Evolutionary conservation across 352 stramenopile species (phyloP).

Genomic region (Phytophthora citrophthora): DNA sequence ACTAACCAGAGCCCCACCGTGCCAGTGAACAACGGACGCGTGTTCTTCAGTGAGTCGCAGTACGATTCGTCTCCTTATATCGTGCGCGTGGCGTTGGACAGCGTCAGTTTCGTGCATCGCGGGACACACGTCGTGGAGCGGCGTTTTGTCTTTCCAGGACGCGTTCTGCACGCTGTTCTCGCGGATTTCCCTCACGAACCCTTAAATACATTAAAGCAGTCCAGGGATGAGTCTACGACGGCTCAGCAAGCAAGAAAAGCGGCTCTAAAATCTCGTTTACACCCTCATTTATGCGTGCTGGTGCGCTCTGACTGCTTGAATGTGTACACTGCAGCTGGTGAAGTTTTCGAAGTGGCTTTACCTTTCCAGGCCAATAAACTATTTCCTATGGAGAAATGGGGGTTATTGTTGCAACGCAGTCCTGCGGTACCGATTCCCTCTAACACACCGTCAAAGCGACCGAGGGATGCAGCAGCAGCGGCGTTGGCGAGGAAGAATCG

Average conservation of each 20-base stretch:
- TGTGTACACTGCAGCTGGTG: conserved; percentile 65
- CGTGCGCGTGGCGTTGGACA: conserved; percentile 48
- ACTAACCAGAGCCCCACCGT: conserved; percentile 6
- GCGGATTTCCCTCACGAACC: conserved; percentile 43
- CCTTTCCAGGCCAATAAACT: conserved; percentile 76
- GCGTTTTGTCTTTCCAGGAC: conserved; percentile 62
- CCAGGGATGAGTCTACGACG: neutral
- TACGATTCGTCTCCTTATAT: conserved; percentile 39
- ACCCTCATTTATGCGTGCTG: conserved; percentile 65
- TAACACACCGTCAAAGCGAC: conserved; percentile 34
- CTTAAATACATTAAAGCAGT: neutral
- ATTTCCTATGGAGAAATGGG: conserved; percentile 46
- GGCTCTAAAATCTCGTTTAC: conserved; percentile 8
- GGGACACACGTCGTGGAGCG: conserved; percentile 64
- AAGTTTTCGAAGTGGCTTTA: conserved; percentile 76
- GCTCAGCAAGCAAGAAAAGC: conserved; percentile 6
- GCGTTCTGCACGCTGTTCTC: conserved; percentile 62
- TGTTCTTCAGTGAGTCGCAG: conserved; percentile 46
- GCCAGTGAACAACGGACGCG: conserved; percentile 1
- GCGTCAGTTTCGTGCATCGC: conserved; percentile 64
- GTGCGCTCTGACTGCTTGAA: conserved; percentile 73
- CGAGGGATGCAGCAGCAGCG: conserved; percentile 34
- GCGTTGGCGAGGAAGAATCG: conserved; percentile 36
- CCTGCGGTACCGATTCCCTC: conserved; percentile 30
- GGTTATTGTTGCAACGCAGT: conserved; percentile 72